These are phyloP conservation scores for Neocallimastix lanati DNA, from an alignment of 192 early-diverging fungal species.

Conservation along the genomic window DNA sequence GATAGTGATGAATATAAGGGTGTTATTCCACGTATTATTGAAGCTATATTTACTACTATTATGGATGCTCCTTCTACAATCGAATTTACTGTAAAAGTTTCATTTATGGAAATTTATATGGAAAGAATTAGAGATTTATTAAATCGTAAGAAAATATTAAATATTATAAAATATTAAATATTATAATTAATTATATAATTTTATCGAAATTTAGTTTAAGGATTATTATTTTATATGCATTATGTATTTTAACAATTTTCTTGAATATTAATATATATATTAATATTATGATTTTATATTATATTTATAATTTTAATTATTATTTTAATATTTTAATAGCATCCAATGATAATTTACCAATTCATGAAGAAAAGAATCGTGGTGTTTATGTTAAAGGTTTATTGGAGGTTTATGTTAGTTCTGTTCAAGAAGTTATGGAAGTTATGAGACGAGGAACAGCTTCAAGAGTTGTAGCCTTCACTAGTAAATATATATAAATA, in stretches of 20 bases:
- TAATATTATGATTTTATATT: neutral
- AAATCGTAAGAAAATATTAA: conserved; percentile 36
- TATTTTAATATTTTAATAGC: too few relatives aligned
- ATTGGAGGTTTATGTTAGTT: conserved; percentile 90
- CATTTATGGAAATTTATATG: conserved; percentile 99
- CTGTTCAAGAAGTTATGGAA: conserved; percentile 87
- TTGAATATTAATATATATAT: too few relatives aligned
- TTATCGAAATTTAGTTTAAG: too few relatives aligned
- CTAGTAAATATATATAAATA: conserved; percentile 40
- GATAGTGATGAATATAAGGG: conserved; percentile 79
- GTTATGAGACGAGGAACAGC: conserved; percentile 86
- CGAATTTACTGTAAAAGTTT: conserved; percentile 95
- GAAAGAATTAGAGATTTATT: conserved; percentile 94
- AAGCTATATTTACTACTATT: conserved; percentile 85
- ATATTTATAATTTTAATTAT: too few relatives aligned
- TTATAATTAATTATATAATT: too few relatives aligned
- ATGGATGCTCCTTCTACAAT: conserved; percentile 73
- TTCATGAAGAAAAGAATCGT: conserved; percentile 89
- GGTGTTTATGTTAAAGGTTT: conserved; percentile 98
- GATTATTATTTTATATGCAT: too few relatives aligned
- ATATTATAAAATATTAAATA: too few relatives aligned
- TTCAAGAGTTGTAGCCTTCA: conserved; percentile 73
- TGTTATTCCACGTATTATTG: conserved; percentile 91
- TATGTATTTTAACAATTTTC: too few relatives aligned
- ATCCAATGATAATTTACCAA: conserved; percentile 74